Evolutionary conservation across 768 basidiomycete genomes (phyloP), one percentile per base, ranked within the genome.

Genomic region (Pleurotus giganteus): DNA sequence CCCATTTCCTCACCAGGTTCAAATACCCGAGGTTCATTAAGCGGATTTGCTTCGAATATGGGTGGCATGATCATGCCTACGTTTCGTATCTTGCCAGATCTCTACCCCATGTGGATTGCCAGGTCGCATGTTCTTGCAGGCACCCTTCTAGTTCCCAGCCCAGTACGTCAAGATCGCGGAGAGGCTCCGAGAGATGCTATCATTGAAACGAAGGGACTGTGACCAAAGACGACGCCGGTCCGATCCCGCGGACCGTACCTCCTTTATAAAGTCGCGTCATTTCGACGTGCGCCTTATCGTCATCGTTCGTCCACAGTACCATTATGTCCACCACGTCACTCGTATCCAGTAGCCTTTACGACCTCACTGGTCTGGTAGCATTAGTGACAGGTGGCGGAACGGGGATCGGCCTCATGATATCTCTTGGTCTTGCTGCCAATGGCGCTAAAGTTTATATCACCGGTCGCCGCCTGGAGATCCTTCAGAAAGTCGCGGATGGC

Each of bases 391-490:
- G 80, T 28, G 79, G 80, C 13, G 80, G 79, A 31, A 79, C 79
- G 0, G 79, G 80, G 1, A 81, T 80, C 46, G 78, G 78, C 7
- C 66, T 85, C 55, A 84, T 85, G 81, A 90, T 90, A 54, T 73
- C 88, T 7, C 74, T 77, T 51, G 89, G 88, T 4, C 77, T 92
- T 11, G 90, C 89, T 13, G 77, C 84, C 26, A 87, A 85, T 61
- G 89, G 90, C 1, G 89, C 90, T 12, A 87, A 83, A 60, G 89
- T 91, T 13, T 93, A 92, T 63, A 88, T 92, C 61, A 85, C 83
- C 2, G 86, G 88, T 15, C 75, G 90, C 34, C 79, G 91, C 43
- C 67, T 76, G 44, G 81, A 85, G 4, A 82, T 88, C 2, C 75
- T 93, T 19, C 75, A 87, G 62, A 79, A 74, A 58, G 74, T 79